Base-by-base conservation (phyloP, 169 alveolate species). In the Cyclospora cayetanensis region DNA sequence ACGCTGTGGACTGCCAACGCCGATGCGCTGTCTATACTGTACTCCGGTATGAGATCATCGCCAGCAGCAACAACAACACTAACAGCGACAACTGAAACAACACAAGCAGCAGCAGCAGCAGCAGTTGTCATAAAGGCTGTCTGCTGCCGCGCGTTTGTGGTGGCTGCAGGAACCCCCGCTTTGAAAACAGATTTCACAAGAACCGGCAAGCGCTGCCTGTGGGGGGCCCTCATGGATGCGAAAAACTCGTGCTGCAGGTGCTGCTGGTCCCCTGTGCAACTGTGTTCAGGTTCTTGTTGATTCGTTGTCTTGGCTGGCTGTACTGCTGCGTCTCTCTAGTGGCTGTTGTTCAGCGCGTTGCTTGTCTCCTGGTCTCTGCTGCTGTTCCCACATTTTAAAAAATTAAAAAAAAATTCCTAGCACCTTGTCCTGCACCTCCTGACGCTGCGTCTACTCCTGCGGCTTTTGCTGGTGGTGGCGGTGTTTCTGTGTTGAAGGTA, bases 101-200 rank as follows among this genome's bases (percentile, higher is more conserved):
- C 70, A 55, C 34, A 20, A 55, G 70, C 70, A 55, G 70, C 70
- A 55, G 70, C 70, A 55, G 70, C 70, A 55, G 70, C 70, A 55
- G 70, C 70, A 55, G 70, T 15, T 46, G 15, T n/a, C n/a, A 46
- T 46, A 11, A 15, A 15, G 15, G 15, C 15, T 55, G 70, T 55
- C 31, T 7, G 70, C 31, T 55, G 15, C 37, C 37, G 18, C 31
- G 53, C 15, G 39, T 66, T 37, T 11, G 42, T 46, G 60, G 60
- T 15, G 60, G 7, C 60, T 93, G 90, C 98, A 31, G 99, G 99
- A 34, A 97, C 99, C 18, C 98, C 98, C 7, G 99, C 99, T 2
- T 94, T 96, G 68, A 97, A 97, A 85, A 97, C 98, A 41, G 99
- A 97, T 93, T 97, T 97, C 94, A 97, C 98, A 1, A 93, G 98